Evolutionary conservation across 2,329 filamentous ascomycete genomes (phyloP).

Genomic region (Talaromyces islandicus): DNA sequence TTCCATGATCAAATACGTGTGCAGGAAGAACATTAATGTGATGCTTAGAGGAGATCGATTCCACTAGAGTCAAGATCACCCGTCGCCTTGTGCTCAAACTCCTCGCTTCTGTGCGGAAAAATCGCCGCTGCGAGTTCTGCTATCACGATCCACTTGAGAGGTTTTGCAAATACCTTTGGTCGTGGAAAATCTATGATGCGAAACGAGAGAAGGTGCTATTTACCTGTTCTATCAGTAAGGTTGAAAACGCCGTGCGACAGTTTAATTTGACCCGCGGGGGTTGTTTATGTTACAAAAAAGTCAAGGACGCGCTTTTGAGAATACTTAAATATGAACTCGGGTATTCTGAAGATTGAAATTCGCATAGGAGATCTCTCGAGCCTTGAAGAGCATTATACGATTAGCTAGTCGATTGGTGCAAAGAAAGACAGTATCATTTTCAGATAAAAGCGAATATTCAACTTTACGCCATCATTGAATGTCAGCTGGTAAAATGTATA

Average conservation of each 20-base stretch:
- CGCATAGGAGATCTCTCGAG: too few relatives aligned
- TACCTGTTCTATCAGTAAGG: not conserved
- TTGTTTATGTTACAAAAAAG: not conserved
- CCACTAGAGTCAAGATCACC: not conserved
- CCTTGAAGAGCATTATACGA: too few relatives aligned
- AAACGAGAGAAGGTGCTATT: not conserved
- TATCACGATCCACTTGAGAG: not conserved
- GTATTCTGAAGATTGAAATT: not conserved
- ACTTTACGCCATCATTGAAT: too few relatives aligned
- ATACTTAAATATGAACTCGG: not conserved
- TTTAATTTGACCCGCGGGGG: not conserved
- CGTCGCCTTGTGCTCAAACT: not conserved
- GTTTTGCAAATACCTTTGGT: not conserved
- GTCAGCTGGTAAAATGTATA: too few relatives aligned
- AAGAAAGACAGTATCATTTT: too few relatives aligned
- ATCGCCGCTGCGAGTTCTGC: not conserved
- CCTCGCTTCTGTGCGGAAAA: not conserved
- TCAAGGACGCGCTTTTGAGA: not conserved
- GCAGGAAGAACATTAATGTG: not conserved
- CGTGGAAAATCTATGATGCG: not conserved
- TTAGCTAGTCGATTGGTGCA: too few relatives aligned
- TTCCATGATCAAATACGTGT: not conserved
- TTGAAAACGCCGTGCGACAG: not conserved
- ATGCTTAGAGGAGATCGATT: not conserved
- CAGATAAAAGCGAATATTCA: too few relatives aligned